Evolutionary conservation across 1,139 yeast species (phyloP).

Genomic region (Debaryomyces subglobosus): DNA sequence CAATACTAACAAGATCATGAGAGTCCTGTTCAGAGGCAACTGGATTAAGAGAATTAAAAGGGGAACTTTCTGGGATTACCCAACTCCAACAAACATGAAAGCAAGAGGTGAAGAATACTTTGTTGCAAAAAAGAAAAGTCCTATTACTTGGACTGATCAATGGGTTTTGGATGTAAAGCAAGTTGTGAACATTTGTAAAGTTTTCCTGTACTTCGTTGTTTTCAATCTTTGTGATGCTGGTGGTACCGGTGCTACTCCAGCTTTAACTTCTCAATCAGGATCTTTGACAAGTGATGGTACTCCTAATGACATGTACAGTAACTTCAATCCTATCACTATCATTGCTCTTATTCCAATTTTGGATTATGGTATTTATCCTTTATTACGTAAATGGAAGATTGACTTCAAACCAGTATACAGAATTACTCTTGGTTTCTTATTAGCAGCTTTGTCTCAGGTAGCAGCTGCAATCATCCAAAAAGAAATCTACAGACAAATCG

Average conservation of each 20-base stretch:
- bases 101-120: constrained; percentile 43
- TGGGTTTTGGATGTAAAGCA: constrained; percentile 64
- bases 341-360: constrained; percentile 65
- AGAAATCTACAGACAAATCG: constrained; percentile 36
- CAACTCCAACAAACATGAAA: constrained; percentile 53
- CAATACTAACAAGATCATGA: constrained; percentile 43
- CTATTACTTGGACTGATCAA: constrained; percentile 53
- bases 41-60: constrained; percentile 39
- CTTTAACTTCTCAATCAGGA: constrained; percentile 67
- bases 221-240: constrained; percentile 63
- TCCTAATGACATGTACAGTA: constrained; percentile 71
- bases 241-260: constrained; percentile 57
- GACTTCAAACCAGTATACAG: constrained; percentile 41
- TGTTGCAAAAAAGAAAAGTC: constrained; percentile 29
- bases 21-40: constrained; percentile 42
- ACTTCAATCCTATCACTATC: constrained; percentile 69
- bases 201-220: constrained; percentile 63
- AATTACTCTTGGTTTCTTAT: constrained; percentile 38
- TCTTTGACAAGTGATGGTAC: constrained; percentile 67
- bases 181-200: constrained; percentile 61
- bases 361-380: constrained; percentile 60
- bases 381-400: constrained; percentile 50
- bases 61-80: constrained; percentile 55
- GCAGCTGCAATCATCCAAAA: constrained; percentile 46
- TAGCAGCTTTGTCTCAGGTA: constrained; percentile 41